These are phyloP conservation scores for Solanum virginianum DNA, from an alignment of 257 asterid genomes.

Conservation along the genomic window DNA sequence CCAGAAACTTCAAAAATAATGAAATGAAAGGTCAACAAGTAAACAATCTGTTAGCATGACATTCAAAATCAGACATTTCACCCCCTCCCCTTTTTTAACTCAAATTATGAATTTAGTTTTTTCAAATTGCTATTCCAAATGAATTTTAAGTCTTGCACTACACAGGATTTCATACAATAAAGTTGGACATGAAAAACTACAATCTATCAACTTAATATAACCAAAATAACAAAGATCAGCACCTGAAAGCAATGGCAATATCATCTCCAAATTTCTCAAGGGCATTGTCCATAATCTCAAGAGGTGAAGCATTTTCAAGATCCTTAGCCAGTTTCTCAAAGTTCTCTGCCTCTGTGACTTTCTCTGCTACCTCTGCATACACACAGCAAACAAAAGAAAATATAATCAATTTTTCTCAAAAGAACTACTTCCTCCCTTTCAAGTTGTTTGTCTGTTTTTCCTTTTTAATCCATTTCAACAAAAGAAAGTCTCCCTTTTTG, in stretches of 20 bases:
- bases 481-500: no score
- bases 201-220: background rate
- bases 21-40: background rate
- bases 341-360: conserved; percentile 15
- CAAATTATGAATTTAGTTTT: background rate
- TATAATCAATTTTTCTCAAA: background rate
- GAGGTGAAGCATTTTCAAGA: conserved; percentile 50
- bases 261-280: conserved; percentile 43
- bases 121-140: background rate
- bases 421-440: background rate
- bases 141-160: background rate
- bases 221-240: background rate
- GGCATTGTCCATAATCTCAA: conserved; percentile 48
- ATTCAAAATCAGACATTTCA: background rate
- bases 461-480: background rate
- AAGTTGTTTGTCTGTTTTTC: background rate
- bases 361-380: conserved; percentile 24
- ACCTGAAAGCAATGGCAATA: conserved; percentile 81
- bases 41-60: background rate
- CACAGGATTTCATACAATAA: background rate
- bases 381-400: background rate
- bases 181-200: background rate
- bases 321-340: conserved; percentile 28
- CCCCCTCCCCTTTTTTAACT: background rate
- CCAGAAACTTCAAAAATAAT: background rate